Conservation (phyloP, 2,329 filamentous ascomycete genomes). For the Colletotrichum tabaci region DNA sequence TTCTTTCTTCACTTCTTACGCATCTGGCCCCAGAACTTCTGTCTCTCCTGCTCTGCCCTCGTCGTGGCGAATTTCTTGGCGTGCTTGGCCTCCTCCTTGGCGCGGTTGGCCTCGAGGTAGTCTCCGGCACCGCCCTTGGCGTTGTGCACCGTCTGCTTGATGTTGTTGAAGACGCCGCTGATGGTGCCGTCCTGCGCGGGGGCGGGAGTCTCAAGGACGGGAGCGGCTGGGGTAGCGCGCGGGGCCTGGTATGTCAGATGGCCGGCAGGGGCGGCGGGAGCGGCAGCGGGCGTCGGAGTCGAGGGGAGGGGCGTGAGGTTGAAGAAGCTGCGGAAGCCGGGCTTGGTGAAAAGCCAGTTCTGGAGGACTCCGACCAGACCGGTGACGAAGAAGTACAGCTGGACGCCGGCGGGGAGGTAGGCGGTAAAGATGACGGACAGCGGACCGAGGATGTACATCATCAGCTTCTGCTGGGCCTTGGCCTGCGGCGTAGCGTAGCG, state of each 20-base stretch:
- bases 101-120: slow-evolving; percentile 49
- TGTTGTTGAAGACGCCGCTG: slow-evolving; percentile 51
- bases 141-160: slow-evolving; percentile 56
- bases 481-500: slow-evolving; percentile 49
- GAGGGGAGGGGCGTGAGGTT: slow-evolving; percentile 48
- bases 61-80: slow-evolving; percentile 55
- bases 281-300: slow-evolving; percentile 40
- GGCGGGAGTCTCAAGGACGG: slow-evolving; percentile 30
- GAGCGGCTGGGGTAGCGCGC: slow-evolving; percentile 2
- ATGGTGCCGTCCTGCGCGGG: slow-evolving; percentile 49
- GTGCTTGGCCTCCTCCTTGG: slow-evolving; percentile 54
- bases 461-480: slow-evolving; percentile 55
- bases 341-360: slow-evolving; percentile 56
- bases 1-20: slow-evolving; percentile 43
- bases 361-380: slow-evolving; percentile 52
- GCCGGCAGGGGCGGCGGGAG: slow-evolving; percentile 33
- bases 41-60: slow-evolving; percentile 53
- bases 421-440: slow-evolving; percentile 61
- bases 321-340: slow-evolving; percentile 55
- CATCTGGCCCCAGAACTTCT: slow-evolving; percentile 50
- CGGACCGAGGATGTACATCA: slow-evolving; percentile 60
- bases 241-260: slow-evolving; percentile 54
- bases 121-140: slow-evolving; percentile 51
- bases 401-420: slow-evolving; percentile 64
- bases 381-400: slow-evolving; percentile 63